Percentiles rank a stretch among this genome's conserved stretches.
These are phyloP conservation scores for Fusarium nanum DNA, from an alignment of 2,329 filamentous ascomycete genomes.

Conservation along the genomic window DNA sequence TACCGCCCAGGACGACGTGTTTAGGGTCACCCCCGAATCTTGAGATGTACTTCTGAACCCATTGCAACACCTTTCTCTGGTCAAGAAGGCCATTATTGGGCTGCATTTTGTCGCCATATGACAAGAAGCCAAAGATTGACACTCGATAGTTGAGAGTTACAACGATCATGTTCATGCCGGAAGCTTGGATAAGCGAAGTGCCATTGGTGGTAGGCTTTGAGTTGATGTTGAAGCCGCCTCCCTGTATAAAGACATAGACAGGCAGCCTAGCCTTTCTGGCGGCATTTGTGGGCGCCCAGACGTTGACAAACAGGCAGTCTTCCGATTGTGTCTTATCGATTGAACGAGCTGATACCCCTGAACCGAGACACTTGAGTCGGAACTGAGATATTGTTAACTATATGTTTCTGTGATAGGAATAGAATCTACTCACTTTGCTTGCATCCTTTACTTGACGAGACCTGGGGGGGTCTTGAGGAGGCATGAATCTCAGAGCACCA, in stretches of 20 bases:
- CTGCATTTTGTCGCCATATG: constrained; percentile 65
- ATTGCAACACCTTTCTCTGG: constrained; percentile 74
- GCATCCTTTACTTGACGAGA: constrained; percentile 64
- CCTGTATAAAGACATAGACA: constrained; percentile 70
- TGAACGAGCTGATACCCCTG: constrained; percentile 25
- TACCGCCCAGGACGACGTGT: constrained; percentile 75
- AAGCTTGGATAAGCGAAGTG: constrained; percentile 65
- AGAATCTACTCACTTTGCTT: constrained; percentile 55
- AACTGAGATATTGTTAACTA: constrained; percentile 28
- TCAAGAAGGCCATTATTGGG: constrained; percentile 78
- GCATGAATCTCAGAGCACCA: constrained; percentile 73
- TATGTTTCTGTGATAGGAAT: neutral
- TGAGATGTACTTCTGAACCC: constrained; percentile 74
- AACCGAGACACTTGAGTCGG: constrained; percentile 47
- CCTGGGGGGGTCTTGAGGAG: constrained; percentile 71
- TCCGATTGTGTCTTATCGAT: constrained; percentile 58
- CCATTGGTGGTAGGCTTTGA: constrained; percentile 52
- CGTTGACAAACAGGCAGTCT: constrained; percentile 76
- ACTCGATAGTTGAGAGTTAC: constrained; percentile 83
- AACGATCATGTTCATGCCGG: constrained; percentile 71
- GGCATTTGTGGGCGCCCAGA: constrained; percentile 68
- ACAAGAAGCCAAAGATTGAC: constrained; percentile 77
- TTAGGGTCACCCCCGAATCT: constrained; percentile 76
- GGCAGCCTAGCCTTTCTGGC: constrained; percentile 65
- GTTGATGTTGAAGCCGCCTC: constrained; percentile 68